phyloP scores from a whole-genome alignment of 2,329 filamentous ascomycete genomes.

The Blastomyces emzantsi region DNA sequence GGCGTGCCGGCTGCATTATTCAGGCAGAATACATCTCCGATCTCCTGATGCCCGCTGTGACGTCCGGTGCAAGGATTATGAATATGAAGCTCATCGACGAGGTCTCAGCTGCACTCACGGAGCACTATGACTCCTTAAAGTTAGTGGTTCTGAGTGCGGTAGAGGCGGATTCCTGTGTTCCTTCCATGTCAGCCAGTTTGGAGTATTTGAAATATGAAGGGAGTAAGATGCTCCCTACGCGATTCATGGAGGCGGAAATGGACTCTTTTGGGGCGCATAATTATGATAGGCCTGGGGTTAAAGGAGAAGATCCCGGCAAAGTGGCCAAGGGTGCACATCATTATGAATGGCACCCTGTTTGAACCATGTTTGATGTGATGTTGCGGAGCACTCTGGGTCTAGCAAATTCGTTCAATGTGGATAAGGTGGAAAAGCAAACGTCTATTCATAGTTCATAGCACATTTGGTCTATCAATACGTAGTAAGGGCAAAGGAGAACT shows the following conservation, averaged over 20 bases:
- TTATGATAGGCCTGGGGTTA: conserved; percentile 47
- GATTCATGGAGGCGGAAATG: conserved; percentile 62
- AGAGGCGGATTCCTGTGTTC: conserved; percentile 51
- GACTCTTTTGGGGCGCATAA: conserved; percentile 62
- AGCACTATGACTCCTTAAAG: conserved; percentile 44
- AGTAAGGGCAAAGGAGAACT: too few relatives aligned
- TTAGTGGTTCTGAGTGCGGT: conserved; percentile 47
- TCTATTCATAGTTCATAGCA: neutral
- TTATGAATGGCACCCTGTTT: conserved; percentile 51
- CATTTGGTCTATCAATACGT: too few relatives aligned
- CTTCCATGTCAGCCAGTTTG: conserved; percentile 51
- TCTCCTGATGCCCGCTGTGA: conserved; percentile 39
- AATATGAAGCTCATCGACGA: conserved; percentile 36
- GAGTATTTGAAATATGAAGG: conserved; percentile 60
- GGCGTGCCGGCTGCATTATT: conserved; percentile 64
- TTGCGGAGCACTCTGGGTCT: neutral
- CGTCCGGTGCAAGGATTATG: conserved; percentile 16
- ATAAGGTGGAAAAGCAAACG: neutral
- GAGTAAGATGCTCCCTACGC: conserved; percentile 53
- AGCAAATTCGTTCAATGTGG: too few relatives aligned
- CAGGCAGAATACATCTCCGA: conserved; percentile 56
- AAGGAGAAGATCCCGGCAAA: conserved; percentile 44
- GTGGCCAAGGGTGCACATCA: conserved; percentile 52
- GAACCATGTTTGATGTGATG: neutral
- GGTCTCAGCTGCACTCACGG: conserved; percentile 47